Evolutionary conservation across 208 protist species (phyloP), one percentile per base, ranked within the genome.

Genomic region (Dictyostelium gargantuum): DNA sequence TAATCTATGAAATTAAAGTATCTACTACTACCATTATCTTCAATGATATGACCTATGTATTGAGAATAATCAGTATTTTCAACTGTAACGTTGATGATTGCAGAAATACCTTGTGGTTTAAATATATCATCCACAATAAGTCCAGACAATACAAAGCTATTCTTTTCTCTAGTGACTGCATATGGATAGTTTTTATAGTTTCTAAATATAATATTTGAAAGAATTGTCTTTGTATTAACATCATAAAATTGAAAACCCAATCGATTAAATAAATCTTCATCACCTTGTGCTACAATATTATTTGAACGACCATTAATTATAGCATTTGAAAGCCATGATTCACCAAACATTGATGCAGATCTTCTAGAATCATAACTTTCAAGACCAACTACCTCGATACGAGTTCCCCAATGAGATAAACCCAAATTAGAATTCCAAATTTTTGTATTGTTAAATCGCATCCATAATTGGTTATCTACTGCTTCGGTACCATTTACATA

Each of bases 181-280:
- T 23, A 19, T 32, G 35, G 15, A 21, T 75, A 15, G 17, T 75
- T 0, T 11, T 29, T 4, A 56, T 73, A 93, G 40, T 93, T 93
- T 56, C 52, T 61, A 68, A 85, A 84, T 29, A 54, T 68, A 13
- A 80, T 29, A 38, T 93, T 42, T 2, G 79, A 68, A 6, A 93
- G 15, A n/a, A 93, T 79, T 0, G 89, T 85, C 6, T 84, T 19
- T 5, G 35, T 35, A 32, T 66, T 61, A 0, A 76, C 84, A 61
- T 92, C 85, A 50, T 92, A 92, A 6, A 84, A 84, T 76, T 92
- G 74, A 58, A 92, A 92, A 17, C 85, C 85, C 44, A 77, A 32
- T 48, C n/a, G 26, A 3, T 9, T 40, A 15, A 23, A 56, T 23
- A 13, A 19, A 35, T 17, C n/a, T n/a, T n/a, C n/a, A n/a, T 10